phyloP scores from a whole-genome alignment of 257 asterid genomes.

The Cinchona pubescens region DNA sequence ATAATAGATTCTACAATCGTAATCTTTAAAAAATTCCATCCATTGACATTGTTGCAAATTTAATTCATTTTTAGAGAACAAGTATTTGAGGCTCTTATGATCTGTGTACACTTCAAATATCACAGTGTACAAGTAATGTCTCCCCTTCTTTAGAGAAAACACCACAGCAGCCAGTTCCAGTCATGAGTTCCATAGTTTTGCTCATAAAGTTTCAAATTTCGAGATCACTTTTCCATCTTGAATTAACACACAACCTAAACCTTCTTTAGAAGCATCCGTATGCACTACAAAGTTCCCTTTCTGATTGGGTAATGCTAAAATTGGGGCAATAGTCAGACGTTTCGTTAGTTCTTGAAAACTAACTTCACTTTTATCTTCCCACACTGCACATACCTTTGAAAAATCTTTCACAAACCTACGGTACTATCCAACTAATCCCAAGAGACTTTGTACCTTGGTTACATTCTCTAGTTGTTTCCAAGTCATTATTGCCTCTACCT shows the following conservation, averaged over 20 bases:
- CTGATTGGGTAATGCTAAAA: not conserved
- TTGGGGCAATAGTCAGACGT: not conserved
- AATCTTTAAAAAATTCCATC: not conserved
- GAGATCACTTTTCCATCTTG: not conserved
- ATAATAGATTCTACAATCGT: not conserved
- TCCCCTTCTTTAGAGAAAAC: not conserved
- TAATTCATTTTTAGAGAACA: not conserved
- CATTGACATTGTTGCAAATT: not conserved
- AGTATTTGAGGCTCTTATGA: not conserved
- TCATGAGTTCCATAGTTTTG: not conserved
- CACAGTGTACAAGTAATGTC: not conserved
- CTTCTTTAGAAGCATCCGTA: not conserved
- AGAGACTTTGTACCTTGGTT: not conserved
- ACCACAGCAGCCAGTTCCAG: not conserved
- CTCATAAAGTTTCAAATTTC: not conserved
- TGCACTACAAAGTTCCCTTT: not conserved
- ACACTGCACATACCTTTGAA: not conserved
- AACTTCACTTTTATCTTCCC: not conserved
- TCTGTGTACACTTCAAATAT: not conserved
- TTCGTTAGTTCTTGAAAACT: not conserved
- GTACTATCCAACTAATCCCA: conserved; percentile 6
- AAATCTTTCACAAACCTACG: not conserved
- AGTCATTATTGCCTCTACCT: not conserved
- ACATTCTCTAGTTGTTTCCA: not conserved
- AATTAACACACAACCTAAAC: not conserved